phyloP scores from a whole-genome alignment of 1,284 basidiomycete species.

The Kwoniella shivajii region DNA sequence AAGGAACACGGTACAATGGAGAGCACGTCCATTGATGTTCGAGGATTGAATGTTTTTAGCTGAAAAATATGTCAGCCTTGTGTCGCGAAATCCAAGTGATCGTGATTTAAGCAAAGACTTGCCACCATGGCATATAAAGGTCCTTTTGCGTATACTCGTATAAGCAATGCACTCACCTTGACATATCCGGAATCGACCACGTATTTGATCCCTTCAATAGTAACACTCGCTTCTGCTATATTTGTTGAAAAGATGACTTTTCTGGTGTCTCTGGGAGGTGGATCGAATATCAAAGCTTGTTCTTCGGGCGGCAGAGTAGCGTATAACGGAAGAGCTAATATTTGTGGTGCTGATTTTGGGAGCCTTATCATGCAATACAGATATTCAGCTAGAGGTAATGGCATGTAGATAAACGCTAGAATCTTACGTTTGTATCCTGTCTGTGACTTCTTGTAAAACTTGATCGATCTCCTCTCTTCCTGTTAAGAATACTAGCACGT shows the following conservation, averaged over 20 bases:
- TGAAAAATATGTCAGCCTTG: constrained; percentile 1
- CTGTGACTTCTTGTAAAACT: constrained; percentile 77
- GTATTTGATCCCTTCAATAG: constrained; percentile 91
- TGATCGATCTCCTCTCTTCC: constrained; percentile 96
- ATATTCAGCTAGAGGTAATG: neutral
- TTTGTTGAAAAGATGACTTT: constrained; percentile 95
- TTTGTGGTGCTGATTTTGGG: constrained; percentile 63
- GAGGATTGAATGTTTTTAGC: constrained; percentile 82
- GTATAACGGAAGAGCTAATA: constrained; percentile 78
- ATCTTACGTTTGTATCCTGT: constrained; percentile 72
- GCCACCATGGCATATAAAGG: no score
- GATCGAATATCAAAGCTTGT: constrained; percentile 81
- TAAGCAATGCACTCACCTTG: constrained; percentile 70
- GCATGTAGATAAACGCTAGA: no score
- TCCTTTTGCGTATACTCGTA: no score
- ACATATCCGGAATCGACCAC: constrained; percentile 96
- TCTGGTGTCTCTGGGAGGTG: constrained; percentile 69
- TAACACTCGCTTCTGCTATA: constrained; percentile 96
- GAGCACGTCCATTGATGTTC: constrained; percentile 77
- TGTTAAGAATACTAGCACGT: constrained; percentile 90
- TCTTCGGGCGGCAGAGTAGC: constrained; percentile 84
- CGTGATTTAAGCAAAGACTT: no score
- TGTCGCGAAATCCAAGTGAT: no score
- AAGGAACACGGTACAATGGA: constrained; percentile 75
- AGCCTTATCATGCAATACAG: constrained; percentile 57